A percentile compares a stretch with the other conserved stretches of the same genome.
phyloP scores from a whole-genome alignment of 768 basidiomycete species.

The Phallus indusiatus region DNA sequence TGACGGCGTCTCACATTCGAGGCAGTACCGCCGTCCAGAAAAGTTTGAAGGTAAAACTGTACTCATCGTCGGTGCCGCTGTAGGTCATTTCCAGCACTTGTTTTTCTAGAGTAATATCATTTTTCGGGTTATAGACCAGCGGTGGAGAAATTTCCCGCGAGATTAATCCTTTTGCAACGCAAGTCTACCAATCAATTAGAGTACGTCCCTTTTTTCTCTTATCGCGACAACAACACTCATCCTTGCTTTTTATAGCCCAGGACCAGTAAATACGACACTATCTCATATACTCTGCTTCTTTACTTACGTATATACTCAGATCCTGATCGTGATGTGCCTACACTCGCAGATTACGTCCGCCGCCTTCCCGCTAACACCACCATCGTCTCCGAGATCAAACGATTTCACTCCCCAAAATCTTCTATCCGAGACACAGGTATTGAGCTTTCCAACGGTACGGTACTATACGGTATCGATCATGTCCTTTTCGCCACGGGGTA shows the following conservation, averaged over 20 bases:
- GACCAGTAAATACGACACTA: too few relatives aligned
- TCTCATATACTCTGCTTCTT: too few relatives aligned
- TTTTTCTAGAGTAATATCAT: background rate
- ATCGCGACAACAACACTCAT: too few relatives aligned
- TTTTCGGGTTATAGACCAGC: conserved; percentile 20
- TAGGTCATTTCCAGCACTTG: conserved; percentile 14
- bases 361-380: conserved; percentile 25
- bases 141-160: conserved; percentile 30
- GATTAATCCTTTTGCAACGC: conserved; percentile 22
- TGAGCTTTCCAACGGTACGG: conserved; percentile 30
- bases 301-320: conserved; percentile 1
- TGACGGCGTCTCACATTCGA: conserved; percentile 26
- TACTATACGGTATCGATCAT: conserved; percentile 27
- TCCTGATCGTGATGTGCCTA: conserved; percentile 9
- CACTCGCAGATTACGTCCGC: conserved; percentile 12
- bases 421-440: conserved; percentile 21
- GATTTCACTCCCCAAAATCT: conserved; percentile 22
- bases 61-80: conserved; percentile 33
- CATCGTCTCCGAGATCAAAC: conserved; percentile 31
- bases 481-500: conserved; percentile 35
- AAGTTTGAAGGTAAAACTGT: conserved; percentile 28
- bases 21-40: conserved; percentile 34
- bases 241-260: too few relatives aligned
- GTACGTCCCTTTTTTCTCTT: conserved; percentile 2
- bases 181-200: conserved; percentile 25